Percentiles rank a stretch among this genome's conserved stretches.
phyloP scores from a whole-genome alignment of 495 filamentous ascomycete genomes.

The Penicillium salamii region DNA sequence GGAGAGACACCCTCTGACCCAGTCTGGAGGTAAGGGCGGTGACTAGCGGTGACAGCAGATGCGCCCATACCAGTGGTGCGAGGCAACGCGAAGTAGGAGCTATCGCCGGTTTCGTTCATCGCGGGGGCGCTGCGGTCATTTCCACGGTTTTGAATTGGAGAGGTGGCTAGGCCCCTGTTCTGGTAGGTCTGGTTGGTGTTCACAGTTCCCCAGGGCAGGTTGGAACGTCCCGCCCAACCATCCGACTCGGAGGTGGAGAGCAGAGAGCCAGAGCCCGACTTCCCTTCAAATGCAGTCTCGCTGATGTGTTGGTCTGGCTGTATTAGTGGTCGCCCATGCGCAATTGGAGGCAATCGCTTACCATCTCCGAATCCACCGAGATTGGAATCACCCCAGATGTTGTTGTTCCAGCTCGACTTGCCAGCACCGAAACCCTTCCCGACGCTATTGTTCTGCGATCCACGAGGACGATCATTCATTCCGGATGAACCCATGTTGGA shows the following conservation, averaged over 20 bases:
- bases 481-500: conserved; percentile 41
- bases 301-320: conserved; percentile 29
- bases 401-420: conserved; percentile 51
- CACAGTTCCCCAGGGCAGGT: conserved; percentile 53
- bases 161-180: conserved; percentile 43
- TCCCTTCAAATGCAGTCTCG: conserved; percentile 42
- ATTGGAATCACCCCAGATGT: conserved; percentile 59
- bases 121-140: conserved; percentile 39
- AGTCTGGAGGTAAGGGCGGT: conserved; percentile 34
- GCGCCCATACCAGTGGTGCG: conserved; percentile 28
- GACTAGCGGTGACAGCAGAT: conserved; percentile 19
- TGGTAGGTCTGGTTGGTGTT: conserved; percentile 48
- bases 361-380: conserved; percentile 50
- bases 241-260: conserved; percentile 65
- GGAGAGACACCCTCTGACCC: conserved; percentile 35
- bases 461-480: conserved; percentile 39
- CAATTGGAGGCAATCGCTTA: conserved; percentile 10
- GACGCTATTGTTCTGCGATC: conserved; percentile 35
- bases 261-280: conserved; percentile 65
- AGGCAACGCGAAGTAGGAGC: conserved; percentile 42
- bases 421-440: conserved; percentile 44
- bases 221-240: conserved; percentile 46
- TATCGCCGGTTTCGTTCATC: conserved; percentile 39
- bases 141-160: conserved; percentile 46
- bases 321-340: conserved; percentile 3